Conservation (phyloP, 306 rosid species). For the Acacia acuminata region DNA sequence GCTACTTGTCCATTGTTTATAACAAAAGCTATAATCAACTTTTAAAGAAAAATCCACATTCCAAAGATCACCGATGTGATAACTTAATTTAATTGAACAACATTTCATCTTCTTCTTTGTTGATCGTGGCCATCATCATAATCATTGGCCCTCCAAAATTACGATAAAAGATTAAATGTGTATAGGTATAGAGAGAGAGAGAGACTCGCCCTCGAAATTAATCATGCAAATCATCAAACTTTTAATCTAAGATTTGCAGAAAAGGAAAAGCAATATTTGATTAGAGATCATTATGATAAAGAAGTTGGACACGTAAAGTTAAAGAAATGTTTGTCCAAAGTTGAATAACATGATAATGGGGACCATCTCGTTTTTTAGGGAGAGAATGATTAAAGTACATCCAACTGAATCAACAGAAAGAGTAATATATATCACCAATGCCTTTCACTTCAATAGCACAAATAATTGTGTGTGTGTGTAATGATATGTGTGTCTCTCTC, state of each 20-base stretch:
- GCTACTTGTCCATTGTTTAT: constrained; percentile 13
- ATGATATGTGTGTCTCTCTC: background rate
- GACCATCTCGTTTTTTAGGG: constrained; percentile 16
- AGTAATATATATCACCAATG: background rate
- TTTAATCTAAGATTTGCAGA: constrained; percentile 57
- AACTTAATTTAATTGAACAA: constrained; percentile 20
- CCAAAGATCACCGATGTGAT: constrained; percentile 48
- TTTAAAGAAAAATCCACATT: constrained; percentile 34
- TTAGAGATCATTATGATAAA: constrained; percentile 46
- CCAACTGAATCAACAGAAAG: constrained; percentile 1
- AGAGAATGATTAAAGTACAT: constrained; percentile 11
- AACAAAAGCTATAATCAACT: constrained; percentile 2
- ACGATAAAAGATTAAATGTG: background rate
- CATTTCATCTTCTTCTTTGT: constrained; percentile 25
- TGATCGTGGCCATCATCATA: constrained; percentile 26
- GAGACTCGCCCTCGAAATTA: background rate
- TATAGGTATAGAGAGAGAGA: too few species aligned
- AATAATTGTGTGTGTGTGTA: too few species aligned
- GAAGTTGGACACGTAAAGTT: constrained; percentile 55
- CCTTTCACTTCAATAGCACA: background rate
- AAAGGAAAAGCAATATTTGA: constrained; percentile 43
- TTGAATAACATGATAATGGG: constrained; percentile 40
- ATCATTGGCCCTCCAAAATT: background rate
- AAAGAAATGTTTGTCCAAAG: constrained; percentile 60
- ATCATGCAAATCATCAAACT: constrained; percentile 38